Conservation (phyloP, 2,329 filamentous ascomycete genomes). For the Diplodia scrobiculata region DNA sequence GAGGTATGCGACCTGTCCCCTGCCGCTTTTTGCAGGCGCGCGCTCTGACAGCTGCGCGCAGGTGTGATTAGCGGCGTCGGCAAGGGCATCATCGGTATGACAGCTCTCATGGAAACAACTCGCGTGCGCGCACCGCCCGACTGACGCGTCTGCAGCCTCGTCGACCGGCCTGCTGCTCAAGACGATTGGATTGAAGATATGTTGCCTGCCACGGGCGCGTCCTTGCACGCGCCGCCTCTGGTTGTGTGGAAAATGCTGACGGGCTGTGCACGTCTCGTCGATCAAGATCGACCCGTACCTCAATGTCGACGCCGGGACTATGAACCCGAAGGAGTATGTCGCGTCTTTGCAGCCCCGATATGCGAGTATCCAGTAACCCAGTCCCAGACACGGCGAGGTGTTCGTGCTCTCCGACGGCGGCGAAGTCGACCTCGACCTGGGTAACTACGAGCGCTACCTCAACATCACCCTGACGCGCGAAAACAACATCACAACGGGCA, state of each 20-base stretch:
- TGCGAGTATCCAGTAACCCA: slow-evolving; percentile 6
- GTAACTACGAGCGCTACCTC: slow-evolving; percentile 80
- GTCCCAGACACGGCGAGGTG: slow-evolving; percentile 72
- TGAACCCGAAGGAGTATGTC: slow-evolving; percentile 65
- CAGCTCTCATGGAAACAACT: slow-evolving; percentile 28
- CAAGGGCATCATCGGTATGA: slow-evolving; percentile 68
- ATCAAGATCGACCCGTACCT: slow-evolving; percentile 75
- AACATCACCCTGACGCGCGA: slow-evolving; percentile 78
- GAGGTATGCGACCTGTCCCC: slow-evolving; percentile 58
- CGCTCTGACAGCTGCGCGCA: slow-evolving; percentile 33
- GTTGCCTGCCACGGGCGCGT: slow-evolving; percentile 40
- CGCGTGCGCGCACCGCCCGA: slow-evolving; percentile 32
- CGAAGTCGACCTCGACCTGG: slow-evolving; percentile 73
- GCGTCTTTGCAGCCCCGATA: slow-evolving; percentile 10
- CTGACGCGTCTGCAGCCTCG: slow-evolving; percentile 57
- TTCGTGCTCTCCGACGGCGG: slow-evolving; percentile 85
- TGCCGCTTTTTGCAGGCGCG: slow-evolving; percentile 26
- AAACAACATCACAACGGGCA: slow-evolving; percentile 96
- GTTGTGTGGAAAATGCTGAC: slow-evolving; percentile 21
- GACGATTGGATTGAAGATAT: slow-evolving; percentile 76
- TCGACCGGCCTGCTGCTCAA: slow-evolving; percentile 76
- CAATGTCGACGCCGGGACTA: slow-evolving; percentile 74
- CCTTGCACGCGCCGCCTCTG: slow-evolving; percentile 4
- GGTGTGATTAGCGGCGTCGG: slow-evolving; percentile 62
- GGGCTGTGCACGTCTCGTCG: slow-evolving; percentile 57